Evolutionary conservation across 192 early-diverging fungal species (phyloP), one percentile per base, ranked within the genome.

Genomic region (Pilaira anomala): DNA sequence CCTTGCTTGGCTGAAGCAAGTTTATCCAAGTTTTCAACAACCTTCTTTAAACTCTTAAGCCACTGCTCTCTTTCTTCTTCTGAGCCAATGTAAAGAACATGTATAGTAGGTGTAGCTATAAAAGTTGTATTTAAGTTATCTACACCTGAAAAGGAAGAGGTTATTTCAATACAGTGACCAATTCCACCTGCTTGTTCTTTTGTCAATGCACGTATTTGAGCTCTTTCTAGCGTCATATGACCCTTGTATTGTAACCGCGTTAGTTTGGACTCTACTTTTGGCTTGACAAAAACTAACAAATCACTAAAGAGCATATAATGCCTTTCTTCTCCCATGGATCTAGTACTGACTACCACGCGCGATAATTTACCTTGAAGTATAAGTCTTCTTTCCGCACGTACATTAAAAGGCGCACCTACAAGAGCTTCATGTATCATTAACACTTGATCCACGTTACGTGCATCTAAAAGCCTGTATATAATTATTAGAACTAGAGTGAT

Each of bases 271-370:
- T 62, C 66, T 46, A 52, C 59, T 53, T 62, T 66, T 39, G 58
- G 52, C 36, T 33, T 49, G 19, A 62, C 70, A 63, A 62, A 42
- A 8, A 67, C 19, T 5, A 73, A 24, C 19, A 68, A 26, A 40
- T 68, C 71, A 44, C 42, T 62, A 22, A 73, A 73, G 3, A 73
- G 24, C 2, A 73, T 25, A 29, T 67, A 73, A 21, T 59, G 56
- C 16, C 60, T 50, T 2, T 60, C 58, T n/a, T 66, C 64, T 40
- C 49, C 48, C 50, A 55, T 42, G 5, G 62, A 45, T 30, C 62
- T 42, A 13, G 60, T 40, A 28, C 61, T 62, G 4, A 49, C 30
- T 30, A 29, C 51, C 4, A 72, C 60, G 0, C 65, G 58, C 21
- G 62, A 60, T n/a, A 73, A 55, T 36, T 63, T 26, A 2, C 71